Base-by-base conservation (phyloP, 805 yeast genomes). In the Komagataella pseudopastoris region DNA sequence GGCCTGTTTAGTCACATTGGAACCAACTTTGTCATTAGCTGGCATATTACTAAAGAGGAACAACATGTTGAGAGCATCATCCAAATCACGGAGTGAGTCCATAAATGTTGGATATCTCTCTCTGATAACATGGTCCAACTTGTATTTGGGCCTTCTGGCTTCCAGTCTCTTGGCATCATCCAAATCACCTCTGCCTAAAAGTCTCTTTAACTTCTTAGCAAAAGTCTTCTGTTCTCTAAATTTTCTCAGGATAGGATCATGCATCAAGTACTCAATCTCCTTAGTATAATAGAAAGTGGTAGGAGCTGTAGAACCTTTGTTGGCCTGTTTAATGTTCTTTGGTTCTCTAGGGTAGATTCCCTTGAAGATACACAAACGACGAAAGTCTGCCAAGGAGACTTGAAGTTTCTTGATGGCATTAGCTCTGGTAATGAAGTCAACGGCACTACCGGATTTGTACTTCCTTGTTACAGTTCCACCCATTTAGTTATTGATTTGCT, bases 281-380 rank as follows among this genome's bases (percentile, higher is more conserved):
- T 89, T 93, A 56, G 84, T 67, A 66, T 89, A 91, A 71, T 93
- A 93, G 66, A 93, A 95, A 3, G 99, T 93, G 22, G 85, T 85
- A 48, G 96, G 96, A 23, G 95, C 95, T 6, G 97, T 88, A n/a
- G 96, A 86, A 20, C 99, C 98, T 69, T 88, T 93, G 69, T 89
- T 91, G 54, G 97, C 96, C 75, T 88, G 90, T 80, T 85, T 88
- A 72, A 90, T 93, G 69, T 88, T 88, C 60, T 90, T 76, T 48
- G 98, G 98, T 64, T 89, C 97, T 66, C 99, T 80, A 51, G 99
- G 99, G 65, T 88, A 93, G 56, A 93, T 90, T 50, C 99, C 99
- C 68, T 93, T 93, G 77, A 93, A 88, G 65, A 93, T 93, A 76
- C 99, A 93, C 63, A 93, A 76, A 63, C 99, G 81, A 71, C 96